phyloP scores from a whole-genome alignment of 257 asterid genomes.

The Datura wrightii region DNA sequence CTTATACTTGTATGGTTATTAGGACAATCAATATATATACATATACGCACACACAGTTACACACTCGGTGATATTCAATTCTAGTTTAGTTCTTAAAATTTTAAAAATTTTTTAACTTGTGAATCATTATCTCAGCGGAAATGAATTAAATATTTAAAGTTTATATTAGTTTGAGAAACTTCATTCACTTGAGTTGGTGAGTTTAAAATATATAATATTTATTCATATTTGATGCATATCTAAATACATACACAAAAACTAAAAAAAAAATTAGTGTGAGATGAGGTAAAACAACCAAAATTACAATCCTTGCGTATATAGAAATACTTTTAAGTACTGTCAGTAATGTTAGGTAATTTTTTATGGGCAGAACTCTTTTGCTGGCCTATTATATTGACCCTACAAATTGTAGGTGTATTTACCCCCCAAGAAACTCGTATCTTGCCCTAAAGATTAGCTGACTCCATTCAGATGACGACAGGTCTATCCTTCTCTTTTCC shows the following conservation, averaged over 20 bases:
- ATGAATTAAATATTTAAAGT: neutral
- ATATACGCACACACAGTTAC: no score
- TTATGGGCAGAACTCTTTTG: conserved; percentile 38
- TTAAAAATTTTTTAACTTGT: no score
- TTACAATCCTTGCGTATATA: neutral
- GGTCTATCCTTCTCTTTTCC: neutral
- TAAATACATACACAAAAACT: neutral
- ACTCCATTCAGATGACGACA: conserved; percentile 19
- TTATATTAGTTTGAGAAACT: neutral
- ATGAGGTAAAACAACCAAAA: neutral
- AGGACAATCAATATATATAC: no score
- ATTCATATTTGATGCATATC: neutral
- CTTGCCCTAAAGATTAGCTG: conserved; percentile 41
- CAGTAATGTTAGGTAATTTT: conserved; percentile 27
- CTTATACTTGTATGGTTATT: no score
- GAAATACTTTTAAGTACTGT: conserved; percentile 14
- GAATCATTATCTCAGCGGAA: neutral
- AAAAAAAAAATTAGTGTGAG: no score
- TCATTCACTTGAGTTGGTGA: neutral
- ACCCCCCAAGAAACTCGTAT: conserved; percentile 33
- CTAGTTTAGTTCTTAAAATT: neutral
- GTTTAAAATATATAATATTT: neutral
- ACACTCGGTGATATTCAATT: neutral
- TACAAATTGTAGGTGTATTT: conserved; percentile 17
- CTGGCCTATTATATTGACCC: conserved; percentile 32